Percentiles rank a stretch among this genome's conserved stretches.
Evolutionary conservation across 805 yeast genomes (phyloP).

Genomic region (Wickerhamiella spandovensis): DNA sequence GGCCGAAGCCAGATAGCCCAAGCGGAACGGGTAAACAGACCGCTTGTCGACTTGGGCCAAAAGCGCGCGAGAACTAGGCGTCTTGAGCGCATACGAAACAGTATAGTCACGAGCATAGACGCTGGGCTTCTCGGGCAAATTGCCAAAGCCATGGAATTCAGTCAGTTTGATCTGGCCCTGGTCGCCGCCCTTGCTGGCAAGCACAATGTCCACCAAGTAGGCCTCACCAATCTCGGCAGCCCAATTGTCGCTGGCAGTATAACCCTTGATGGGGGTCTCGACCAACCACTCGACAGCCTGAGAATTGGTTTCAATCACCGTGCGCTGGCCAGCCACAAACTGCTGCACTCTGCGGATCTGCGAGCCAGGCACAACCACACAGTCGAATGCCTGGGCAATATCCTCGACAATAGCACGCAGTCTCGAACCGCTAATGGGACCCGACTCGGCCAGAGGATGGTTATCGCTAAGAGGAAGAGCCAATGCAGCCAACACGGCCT

Average conservation of each 20-base stretch:
- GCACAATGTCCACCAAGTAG: conserved; percentile 67
- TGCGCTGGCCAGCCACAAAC: conserved; percentile 91
- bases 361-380: conserved; percentile 84
- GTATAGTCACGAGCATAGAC: conserved; percentile 78
- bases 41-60: conserved; percentile 56
- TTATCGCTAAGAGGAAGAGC: conserved; percentile 44
- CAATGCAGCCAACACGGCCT: conserved; percentile 65
- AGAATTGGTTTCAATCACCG: conserved; percentile 82
- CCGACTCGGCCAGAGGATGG: conserved; percentile 34
- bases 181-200: conserved; percentile 49
- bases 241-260: conserved; percentile 31
- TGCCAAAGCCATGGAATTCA: conserved; percentile 21
- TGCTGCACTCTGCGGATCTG: conserved; percentile 84
- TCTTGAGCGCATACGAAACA: conserved; percentile 60
- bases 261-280: conserved; percentile 11
- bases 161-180: conserved; percentile 19
- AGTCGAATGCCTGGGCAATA: conserved; percentile 73
- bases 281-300: conserved; percentile 56
- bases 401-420: conserved; percentile 69
- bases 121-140: conserved; percentile 28
- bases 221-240: conserved; percentile 69
- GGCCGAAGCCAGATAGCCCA: conserved; percentile 50
- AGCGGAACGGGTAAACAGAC: conserved; percentile 87
- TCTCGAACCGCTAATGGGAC: conserved; percentile 44
- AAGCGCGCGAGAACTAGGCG: conserved; percentile 59